Evolutionary conservation across 306 rosid species (phyloP).

Genomic region (Adenanthera pavonina): DNA sequence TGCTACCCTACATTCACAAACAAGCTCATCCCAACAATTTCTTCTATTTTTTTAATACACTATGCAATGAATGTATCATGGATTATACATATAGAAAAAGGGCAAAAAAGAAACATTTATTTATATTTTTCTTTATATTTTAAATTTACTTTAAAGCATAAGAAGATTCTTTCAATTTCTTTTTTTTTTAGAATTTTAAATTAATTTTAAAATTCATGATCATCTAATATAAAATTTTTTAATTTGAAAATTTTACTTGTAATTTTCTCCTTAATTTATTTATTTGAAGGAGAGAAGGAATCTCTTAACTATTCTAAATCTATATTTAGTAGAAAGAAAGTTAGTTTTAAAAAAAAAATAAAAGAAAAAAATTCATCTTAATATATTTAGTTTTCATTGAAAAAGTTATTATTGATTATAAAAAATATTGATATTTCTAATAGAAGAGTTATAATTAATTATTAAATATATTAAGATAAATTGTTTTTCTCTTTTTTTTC

Average conservation of each 20-base stretch:
- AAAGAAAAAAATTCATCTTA: too few relatives aligned
- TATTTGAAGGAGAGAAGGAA: background rate
- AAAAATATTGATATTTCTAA: too few relatives aligned
- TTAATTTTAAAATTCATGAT: background rate
- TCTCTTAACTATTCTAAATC: background rate
- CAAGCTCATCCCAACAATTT: background rate
- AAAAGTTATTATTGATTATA: too few relatives aligned
- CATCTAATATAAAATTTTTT: too few relatives aligned
- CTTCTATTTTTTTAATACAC: too few relatives aligned
- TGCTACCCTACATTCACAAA: background rate
- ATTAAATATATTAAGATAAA: background rate
- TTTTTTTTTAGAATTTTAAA: background rate
- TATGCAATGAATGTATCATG: too few relatives aligned
- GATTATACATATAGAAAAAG: background rate
- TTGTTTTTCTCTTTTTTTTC: too few relatives aligned
- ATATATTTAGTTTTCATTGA: too few relatives aligned
- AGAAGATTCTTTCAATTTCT: background rate
- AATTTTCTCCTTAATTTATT: too few relatives aligned
- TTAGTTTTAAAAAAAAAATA: too few relatives aligned
- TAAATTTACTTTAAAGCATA: background rate
- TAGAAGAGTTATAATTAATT: too few relatives aligned
- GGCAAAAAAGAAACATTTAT: background rate
- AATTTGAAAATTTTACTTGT: background rate
- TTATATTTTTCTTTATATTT: background rate
- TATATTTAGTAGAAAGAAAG: too few relatives aligned